Base-by-base conservation (phyloP, 2,329 filamentous ascomycete genomes). In the Penicillium janthinellum region DNA sequence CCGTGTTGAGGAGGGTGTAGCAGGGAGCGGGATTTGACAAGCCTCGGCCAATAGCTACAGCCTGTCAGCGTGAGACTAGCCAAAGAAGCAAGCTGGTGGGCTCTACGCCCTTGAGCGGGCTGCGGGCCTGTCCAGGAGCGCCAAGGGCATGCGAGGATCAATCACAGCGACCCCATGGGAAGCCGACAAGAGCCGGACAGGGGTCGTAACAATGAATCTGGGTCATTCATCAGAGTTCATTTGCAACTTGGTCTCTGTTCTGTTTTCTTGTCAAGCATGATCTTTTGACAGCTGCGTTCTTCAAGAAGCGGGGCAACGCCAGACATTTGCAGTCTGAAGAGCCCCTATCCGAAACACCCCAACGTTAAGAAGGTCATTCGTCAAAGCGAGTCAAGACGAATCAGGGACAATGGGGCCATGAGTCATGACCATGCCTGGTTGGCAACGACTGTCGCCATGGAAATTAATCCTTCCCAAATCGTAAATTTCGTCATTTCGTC, bases 131-230 rank as follows among this genome's bases (percentile, higher is more conserved):
- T 58, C 47, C 56, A 55, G 59, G 59, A 47, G 25, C 22, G 62
- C 56, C 51, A 63, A 63, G 58, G 15, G 45, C 42, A 51, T 60
- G 53, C 58, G 45, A 55, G 54, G 42, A 56, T 64, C 50, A 60
- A 66, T 65, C 59, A 62, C 58, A 59, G 31, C 50, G 15, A 22
- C 35, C 47, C 55, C 53, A 60, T 50, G 55, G 50, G 49, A 41
- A 37, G 35, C 54, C 50, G 17, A 53, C 28, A 35, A 52, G 42
- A 45, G 25, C 44, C 51, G 45, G 50, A 54, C 52, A 48, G 54
- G 58, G 57, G 58, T 22, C 54, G 41, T 57, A 62, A 61, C 59
- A 62, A 41, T 60, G 51, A 53, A 53, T 54, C 35, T 34, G 15
- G 20, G 37, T n/a, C 38, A 42, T 12, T 25, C n/a, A n/a, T 20